These are phyloP conservation scores for Mortierella sp. DNA, from an alignment of 371 early-diverging fungal species.

Conservation along the genomic window DNA sequence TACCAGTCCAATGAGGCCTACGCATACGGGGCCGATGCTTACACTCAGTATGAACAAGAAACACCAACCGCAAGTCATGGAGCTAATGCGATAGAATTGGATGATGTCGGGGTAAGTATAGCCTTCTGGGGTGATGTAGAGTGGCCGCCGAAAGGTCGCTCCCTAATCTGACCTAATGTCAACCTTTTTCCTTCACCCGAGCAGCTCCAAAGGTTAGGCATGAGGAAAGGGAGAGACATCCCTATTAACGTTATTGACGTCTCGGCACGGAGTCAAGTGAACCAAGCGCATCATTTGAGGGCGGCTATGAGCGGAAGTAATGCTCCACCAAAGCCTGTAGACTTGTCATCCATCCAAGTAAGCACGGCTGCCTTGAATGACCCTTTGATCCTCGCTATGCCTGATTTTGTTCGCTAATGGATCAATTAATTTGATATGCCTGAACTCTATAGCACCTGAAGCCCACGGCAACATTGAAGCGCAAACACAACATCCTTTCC, in stretches of 20 bases:
- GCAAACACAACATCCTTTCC: constrained; percentile 83
- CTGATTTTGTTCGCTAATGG: neutral
- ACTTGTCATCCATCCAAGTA: constrained; percentile 43
- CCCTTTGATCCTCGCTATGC: no score
- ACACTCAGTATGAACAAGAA: neutral
- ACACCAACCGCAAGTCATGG: constrained; percentile 5
- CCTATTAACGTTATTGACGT: constrained; percentile 62
- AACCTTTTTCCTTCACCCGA: no score
- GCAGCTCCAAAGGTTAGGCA: constrained; percentile 60
- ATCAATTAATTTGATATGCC: neutral
- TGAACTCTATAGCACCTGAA: constrained; percentile 56
- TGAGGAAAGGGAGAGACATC: constrained; percentile 55
- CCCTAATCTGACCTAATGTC: no score
- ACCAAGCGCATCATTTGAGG: constrained; percentile 57
- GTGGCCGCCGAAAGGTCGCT: neutral
- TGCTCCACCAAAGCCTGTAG: constrained; percentile 33
- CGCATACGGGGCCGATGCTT: constrained; percentile 6
- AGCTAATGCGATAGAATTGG: constrained; percentile 33
- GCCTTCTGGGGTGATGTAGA: neutral
- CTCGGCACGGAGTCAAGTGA: constrained; percentile 62
- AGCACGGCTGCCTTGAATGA: neutral
- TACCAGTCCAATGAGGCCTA: constrained; percentile 18
- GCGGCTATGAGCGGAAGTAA: constrained; percentile 27
- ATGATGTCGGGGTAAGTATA: constrained; percentile 56
- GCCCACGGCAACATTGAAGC: constrained; percentile 62